Conservation (phyloP, 1,284 basidiomycete species). For the Polyporus tsugae region DNA sequence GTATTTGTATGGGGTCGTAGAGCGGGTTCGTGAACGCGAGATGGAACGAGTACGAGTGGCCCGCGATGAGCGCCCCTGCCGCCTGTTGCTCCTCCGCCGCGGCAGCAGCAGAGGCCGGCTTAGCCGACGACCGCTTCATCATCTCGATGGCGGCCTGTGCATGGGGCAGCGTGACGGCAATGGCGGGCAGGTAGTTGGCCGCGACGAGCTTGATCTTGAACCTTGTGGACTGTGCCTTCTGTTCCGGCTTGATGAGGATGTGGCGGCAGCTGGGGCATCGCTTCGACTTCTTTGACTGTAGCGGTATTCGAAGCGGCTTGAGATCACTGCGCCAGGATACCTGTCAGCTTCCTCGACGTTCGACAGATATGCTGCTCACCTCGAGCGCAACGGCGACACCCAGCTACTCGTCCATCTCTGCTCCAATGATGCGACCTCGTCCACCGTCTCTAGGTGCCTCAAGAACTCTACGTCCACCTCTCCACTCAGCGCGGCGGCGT, state of each 20-base stretch:
- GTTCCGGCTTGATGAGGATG: constrained; percentile 97
- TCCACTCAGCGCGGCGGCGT: constrained; percentile 63
- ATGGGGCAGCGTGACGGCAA: constrained; percentile 78
- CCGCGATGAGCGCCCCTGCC: constrained; percentile 64
- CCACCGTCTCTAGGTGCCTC: constrained; percentile 63
- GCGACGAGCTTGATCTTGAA: constrained; percentile 99
- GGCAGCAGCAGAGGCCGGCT: constrained; percentile 48
- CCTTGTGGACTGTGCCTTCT: constrained; percentile 91
- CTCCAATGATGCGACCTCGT: constrained; percentile 76
- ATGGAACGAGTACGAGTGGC: constrained; percentile 86
- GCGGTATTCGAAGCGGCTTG: constrained; percentile 86
- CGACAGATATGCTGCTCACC: constrained; percentile 53
- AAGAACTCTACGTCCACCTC: constrained; percentile 77
- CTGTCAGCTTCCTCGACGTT: constrained; percentile 20
- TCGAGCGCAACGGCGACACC: constrained; percentile 69
- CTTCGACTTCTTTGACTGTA: constrained; percentile 94
- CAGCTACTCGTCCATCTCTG: constrained; percentile 87
- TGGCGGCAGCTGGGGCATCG: constrained; percentile 95
- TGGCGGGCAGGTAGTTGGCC: constrained; percentile 90
- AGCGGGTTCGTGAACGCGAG: constrained; percentile 92
- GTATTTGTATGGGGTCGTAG: constrained; percentile 92
- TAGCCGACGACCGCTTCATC: constrained; percentile 54
- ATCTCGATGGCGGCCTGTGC: constrained; percentile 52
- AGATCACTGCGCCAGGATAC: constrained; percentile 65
- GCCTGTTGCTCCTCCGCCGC: constrained; percentile 52